Evolutionary conservation across 768 basidiomycete genomes (phyloP).

Genomic region (Macrolepiota dolichaula): DNA sequence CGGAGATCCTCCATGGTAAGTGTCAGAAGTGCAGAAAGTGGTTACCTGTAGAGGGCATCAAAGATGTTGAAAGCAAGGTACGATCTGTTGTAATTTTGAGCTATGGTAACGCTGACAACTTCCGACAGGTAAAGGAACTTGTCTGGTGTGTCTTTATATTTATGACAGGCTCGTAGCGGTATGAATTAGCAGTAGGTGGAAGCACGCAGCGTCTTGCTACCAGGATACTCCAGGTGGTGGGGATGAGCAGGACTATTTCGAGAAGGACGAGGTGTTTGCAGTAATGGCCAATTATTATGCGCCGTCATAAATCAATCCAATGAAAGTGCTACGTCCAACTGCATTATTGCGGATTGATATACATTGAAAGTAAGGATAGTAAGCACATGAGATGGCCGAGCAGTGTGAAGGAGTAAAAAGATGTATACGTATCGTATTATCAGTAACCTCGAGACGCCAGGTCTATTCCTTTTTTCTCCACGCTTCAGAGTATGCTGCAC

Average conservation of each 20-base stretch:
- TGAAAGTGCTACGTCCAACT: not conserved
- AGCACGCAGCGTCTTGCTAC: slow-evolving; percentile 80
- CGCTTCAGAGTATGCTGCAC: slow-evolving; percentile 59
- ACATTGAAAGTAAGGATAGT: slow-evolving; percentile 8
- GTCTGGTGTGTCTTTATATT: slow-evolving; percentile 56
- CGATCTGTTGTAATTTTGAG: slow-evolving; percentile 5
- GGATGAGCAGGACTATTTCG: slow-evolving; percentile 50
- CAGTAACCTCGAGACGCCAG: slow-evolving; percentile 10
- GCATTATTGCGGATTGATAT: slow-evolving; percentile 10
- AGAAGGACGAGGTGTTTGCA: slow-evolving; percentile 45
- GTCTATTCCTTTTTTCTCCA: not conserved
- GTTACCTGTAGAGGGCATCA: slow-evolving; percentile 70
- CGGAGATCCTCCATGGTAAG: slow-evolving; percentile 59
- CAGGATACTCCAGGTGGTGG: slow-evolving; percentile 51
- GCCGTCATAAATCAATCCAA: not conserved
- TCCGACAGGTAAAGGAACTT: slow-evolving; percentile 61
- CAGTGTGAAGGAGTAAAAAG: slow-evolving; percentile 2
- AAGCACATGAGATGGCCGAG: slow-evolving; percentile 11
- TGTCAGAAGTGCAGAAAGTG: slow-evolving; percentile 78
- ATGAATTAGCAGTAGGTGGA: slow-evolving; percentile 51
- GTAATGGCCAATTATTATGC: slow-evolving; percentile 9
- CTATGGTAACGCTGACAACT: not conserved
- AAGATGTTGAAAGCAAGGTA: slow-evolving; percentile 72
- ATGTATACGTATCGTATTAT: slow-evolving; percentile 11
- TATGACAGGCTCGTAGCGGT: not conserved